Conservation (phyloP, 768 basidiomycete genomes). For the Rhodosporidiobolus sp. region DNA sequence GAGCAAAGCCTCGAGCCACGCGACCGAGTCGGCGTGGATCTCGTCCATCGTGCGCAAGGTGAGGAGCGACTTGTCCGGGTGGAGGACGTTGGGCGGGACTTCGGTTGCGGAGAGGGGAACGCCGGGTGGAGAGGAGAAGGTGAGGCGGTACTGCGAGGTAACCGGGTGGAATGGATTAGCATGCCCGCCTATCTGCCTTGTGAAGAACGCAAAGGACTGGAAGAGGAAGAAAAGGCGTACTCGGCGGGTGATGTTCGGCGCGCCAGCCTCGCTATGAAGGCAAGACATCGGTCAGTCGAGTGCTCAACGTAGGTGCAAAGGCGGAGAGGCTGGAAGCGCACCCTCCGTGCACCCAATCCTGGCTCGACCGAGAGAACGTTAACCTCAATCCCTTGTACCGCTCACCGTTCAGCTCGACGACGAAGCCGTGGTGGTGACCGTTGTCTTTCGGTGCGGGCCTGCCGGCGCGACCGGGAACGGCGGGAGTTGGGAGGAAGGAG, state of each 20-base stretch:
- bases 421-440: neutral
- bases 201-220: neutral
- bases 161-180: too few relatives aligned
- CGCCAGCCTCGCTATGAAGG: too few relatives aligned
- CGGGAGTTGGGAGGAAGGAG: neutral
- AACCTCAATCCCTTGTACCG: neutral
- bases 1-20: neutral
- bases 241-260: too few relatives aligned
- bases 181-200: too few relatives aligned
- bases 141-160: neutral
- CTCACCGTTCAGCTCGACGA: constrained; percentile 14
- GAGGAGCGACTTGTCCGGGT: constrained; percentile 8
- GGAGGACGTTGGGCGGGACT: neutral
- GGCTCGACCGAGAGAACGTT: neutral
- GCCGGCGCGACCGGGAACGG: neutral
- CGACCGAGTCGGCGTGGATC: neutral
- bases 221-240: neutral
- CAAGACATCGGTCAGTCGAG: too few relatives aligned
- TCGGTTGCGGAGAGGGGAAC: neutral
- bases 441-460: neutral
- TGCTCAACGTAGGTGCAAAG: too few relatives aligned
- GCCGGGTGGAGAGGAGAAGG: neutral
- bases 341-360: neutral
- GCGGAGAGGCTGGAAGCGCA: neutral
- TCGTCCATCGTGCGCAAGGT: constrained; percentile 23